Evolutionary conservation across 108 stramenopile genomes (phyloP), one percentile per base, ranked within the genome.

Genomic region (Epithemia pelagica): DNA sequence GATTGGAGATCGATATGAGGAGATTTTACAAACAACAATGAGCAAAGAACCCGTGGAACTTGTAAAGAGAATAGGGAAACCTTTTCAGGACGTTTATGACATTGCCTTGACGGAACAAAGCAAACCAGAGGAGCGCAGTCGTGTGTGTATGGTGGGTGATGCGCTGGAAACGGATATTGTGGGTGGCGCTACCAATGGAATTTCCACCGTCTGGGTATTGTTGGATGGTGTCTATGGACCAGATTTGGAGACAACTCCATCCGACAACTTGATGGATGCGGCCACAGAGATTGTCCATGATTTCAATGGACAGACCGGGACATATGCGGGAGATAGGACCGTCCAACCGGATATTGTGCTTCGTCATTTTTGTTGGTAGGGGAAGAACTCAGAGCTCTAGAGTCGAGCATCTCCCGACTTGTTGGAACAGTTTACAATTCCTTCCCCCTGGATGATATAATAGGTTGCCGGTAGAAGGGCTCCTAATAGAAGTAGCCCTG

Each of bases 141-240:
- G 78, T 24, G 77, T 68, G 0, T 79, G 81, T 52, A 92, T 92
- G 91, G 73, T 92, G 52, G 88, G 87, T 22, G 91, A 92, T 76
- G 88, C 91, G 8, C 68, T 92, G n/a, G 91, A 92, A 61, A 92
- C 91, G 23, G 91, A 92, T 67, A 66, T 92, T 18, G 75, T 70
- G 27, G 91, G 91, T 31, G 91, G 82, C 3, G 58, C 66, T 10
- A 58, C 27, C 27, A 65, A 64, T 0, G 83, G 84, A 8, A 63
- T 76, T n/a, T 76, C 69, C 51, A 72, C 84, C 7, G 54, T 89
- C 25, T 92, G 91, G 91, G 81, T 92, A 0, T 68, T 86, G 19
- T 76, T 76, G 3, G 78, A 88, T 70, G 88, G 91, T 0, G 82
- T 90, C 63, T 84, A 90, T 64, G 61, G 65, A 10, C 52, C 65